Evolutionary conservation across 2,329 filamentous ascomycete genomes (phyloP).

Genomic region (Calonectria pteridis): DNA sequence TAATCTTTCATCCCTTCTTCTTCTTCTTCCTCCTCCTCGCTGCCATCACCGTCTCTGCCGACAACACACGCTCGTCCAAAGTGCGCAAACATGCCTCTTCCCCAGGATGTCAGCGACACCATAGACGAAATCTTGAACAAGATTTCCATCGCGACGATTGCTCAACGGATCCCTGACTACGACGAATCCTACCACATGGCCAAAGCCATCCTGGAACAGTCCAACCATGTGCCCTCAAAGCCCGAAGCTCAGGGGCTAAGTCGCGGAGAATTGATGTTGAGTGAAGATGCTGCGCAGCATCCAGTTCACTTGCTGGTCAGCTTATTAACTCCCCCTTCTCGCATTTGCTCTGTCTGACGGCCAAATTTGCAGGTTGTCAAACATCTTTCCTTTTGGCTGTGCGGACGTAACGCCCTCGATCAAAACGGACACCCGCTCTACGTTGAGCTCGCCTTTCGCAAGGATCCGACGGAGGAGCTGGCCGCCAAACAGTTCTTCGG

Average conservation of each 20-base stretch:
- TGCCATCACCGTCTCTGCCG: background rate
- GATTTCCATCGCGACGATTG: background rate
- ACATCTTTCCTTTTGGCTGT: conserved; percentile 5
- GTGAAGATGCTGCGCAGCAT: background rate
- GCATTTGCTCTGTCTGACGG: background rate
- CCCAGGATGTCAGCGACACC: background rate
- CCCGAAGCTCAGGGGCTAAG: background rate
- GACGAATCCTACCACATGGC: background rate
- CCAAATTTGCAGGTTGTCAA: background rate
- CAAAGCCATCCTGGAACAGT: too few species aligned
- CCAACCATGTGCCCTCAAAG: background rate
- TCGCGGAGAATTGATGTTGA: background rate
- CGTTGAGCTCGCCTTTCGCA: conserved; percentile 13
- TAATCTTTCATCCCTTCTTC: background rate
- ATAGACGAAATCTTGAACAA: background rate
- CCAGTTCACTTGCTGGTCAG: background rate
- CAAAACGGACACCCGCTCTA: background rate
- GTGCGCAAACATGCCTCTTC: background rate
- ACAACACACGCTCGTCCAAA: background rate
- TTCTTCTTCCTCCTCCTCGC: background rate
- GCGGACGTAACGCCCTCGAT: conserved; percentile 4
- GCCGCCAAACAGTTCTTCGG: background rate
- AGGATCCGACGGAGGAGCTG: background rate
- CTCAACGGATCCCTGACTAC: background rate
- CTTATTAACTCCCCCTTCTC: background rate